phyloP scores from a whole-genome alignment of 2,329 filamentous ascomycete species.

The Chaetomium globosum region DNA sequence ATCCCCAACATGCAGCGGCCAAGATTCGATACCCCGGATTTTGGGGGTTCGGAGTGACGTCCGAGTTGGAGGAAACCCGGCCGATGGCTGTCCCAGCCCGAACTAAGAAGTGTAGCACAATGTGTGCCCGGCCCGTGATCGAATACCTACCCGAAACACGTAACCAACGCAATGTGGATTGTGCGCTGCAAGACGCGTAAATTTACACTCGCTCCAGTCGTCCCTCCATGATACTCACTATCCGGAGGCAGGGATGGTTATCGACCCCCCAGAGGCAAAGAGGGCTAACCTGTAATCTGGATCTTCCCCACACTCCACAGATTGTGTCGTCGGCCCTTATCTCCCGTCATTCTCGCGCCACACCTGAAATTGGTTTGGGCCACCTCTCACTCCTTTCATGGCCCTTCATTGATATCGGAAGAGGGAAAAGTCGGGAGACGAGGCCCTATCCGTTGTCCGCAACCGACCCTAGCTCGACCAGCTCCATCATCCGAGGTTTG shows the following conservation, averaged over 20 bases:
- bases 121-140: too few relatives aligned
- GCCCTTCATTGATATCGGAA: conserved; percentile 11
- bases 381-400: conserved; percentile 1
- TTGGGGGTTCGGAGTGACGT: conserved; percentile 22
- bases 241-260: neutral
- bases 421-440: neutral
- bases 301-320: conserved; percentile 30
- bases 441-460: conserved; percentile 13
- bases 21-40: conserved; percentile 36
- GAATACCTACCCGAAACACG: neutral
- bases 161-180: neutral
- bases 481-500: neutral
- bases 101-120: neutral
- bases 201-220: neutral
- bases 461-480: neutral
- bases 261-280: conserved; percentile 10
- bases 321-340: conserved; percentile 33
- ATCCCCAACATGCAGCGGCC: neutral
- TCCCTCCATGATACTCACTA: neutral
- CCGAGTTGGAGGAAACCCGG: neutral
- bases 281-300: neutral
- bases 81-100: neutral
- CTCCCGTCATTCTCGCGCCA: conserved; percentile 28
- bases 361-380: conserved; percentile 29
- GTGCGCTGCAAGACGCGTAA: neutral